Evolutionary conservation across 2,329 filamentous ascomycete genomes (phyloP).

Genomic region (Fusarium sp.): DNA sequence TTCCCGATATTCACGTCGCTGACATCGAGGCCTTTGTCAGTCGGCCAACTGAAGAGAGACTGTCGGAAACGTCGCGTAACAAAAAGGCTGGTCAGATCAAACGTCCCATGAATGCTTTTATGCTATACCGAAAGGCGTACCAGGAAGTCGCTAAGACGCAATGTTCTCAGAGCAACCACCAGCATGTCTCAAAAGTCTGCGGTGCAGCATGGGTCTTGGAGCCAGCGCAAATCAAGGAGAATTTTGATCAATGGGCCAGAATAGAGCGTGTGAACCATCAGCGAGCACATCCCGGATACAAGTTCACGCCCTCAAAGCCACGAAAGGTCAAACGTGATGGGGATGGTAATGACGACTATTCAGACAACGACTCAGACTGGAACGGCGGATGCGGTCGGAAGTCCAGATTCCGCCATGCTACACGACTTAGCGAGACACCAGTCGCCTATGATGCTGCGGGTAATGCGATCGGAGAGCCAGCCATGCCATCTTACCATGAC

Average conservation of each 20-base stretch:
- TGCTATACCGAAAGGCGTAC: slow-evolving; percentile 94
- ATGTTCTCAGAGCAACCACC: slow-evolving; percentile 89
- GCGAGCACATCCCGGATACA: slow-evolving; percentile 88
- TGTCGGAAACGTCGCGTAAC: slow-evolving; percentile 70
- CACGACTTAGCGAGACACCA: slow-evolving; percentile 33
- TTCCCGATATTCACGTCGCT: slow-evolving; percentile 69
- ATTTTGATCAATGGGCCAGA: slow-evolving; percentile 82
- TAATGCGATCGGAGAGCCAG: slow-evolving; percentile 1
- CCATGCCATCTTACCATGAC: slow-evolving; percentile 17
- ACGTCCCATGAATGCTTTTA: slow-evolving; percentile 96
- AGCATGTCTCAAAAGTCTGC: slow-evolving; percentile 88
- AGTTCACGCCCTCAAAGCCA: slow-evolving; percentile 86
- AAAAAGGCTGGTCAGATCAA: slow-evolving; percentile 82
- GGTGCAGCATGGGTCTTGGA: slow-evolving; percentile 89
- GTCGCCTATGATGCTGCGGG: slow-evolving; percentile 16
- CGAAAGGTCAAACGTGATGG: slow-evolving; percentile 54
- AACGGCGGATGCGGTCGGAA: slow-evolving; percentile 16
- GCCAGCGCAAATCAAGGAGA: slow-evolving; percentile 73
- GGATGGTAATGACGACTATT: slow-evolving; percentile 23
- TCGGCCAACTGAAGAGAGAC: slow-evolving; percentile 72
- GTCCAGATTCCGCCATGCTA: slow-evolving; percentile 17
- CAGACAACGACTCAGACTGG: slow-evolving; percentile 40
- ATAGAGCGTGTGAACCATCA: slow-evolving; percentile 87
- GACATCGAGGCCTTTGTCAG: slow-evolving; percentile 86
- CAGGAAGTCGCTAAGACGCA: slow-evolving; percentile 86